Base-by-base conservation (phyloP, 2,329 filamentous ascomycete genomes). In the Cladosporium sp. region DNA sequence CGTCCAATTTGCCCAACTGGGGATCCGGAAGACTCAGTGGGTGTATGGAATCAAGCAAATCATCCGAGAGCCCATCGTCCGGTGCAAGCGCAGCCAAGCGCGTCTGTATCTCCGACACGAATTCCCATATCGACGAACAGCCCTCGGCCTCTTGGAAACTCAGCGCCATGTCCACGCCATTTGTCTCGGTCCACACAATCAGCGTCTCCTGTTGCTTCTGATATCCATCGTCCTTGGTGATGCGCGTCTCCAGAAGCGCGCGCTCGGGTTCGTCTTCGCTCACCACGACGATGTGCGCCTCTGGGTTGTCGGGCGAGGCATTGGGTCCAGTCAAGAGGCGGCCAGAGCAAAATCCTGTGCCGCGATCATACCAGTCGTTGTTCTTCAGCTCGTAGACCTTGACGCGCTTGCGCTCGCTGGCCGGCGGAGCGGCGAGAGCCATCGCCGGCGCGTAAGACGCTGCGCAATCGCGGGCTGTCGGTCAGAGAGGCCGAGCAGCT, bases 161-260 rank as follows among this genome's bases (percentile, higher is more conserved):
- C 56, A 99, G 80, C 38, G 93, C 93, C 93, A 99, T 97, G 67
- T 99, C 93, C 50, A 91, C 84, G 52, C 87, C 87, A 72, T 85
- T 93, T 53, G 84, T 82, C 67, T 97, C 93, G 34, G 92, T 96
- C 93, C 93, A 99, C 54, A 99, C 91, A 56, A 99, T 97, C 54
- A 99, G 81, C 3, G 93, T 99, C 69, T 97, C 92, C 85, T 97
- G 92, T 70, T 99, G 93, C 72, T 96, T 96, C 73, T 97, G 91
- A 67, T 97, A 97, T 53, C 88, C 88, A 80, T 97, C 92, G 65
- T 96, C 91, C 69, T 90, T 95, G 55, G 84, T 83, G 58, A 99
- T 95, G 65, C 82, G 86, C 32, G 92, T 96, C 70, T 96, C 89
- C 53, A 99, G 77, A 32, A 99, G 77, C 57, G 89, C 80, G 57